Base-by-base conservation (phyloP, 768 basidiomycete genomes). In the Candolleomyces efflorescens region DNA sequence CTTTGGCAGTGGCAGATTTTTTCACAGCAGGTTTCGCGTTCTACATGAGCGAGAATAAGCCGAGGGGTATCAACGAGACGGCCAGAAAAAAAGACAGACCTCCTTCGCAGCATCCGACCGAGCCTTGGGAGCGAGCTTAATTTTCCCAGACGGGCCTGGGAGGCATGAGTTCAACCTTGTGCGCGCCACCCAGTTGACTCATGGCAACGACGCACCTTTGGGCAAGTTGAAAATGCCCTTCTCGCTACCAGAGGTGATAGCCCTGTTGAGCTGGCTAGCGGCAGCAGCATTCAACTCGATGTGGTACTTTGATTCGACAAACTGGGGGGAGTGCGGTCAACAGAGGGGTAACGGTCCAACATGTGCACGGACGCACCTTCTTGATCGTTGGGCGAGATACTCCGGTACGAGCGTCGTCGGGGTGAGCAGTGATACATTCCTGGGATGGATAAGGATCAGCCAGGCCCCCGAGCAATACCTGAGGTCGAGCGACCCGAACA, bases 301-400 rank as follows among this genome's bases (percentile, higher is more conserved):
- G 67, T 85, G 84, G 78, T 93, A 96, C 67, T 83, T 89, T 62
- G 82, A 78, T 74, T 92, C 90, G 57, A 95, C 85, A 71, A 93
- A 81, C 92, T 94, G 59, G 54, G 45, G 58, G 55, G 56, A 60
- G 60, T 59, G 56, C 60, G 58, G 59, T 53, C 39, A 56, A 54
- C 57, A 45, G 50, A 58, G 54, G 20, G 54, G 57, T 51, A 56
- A 51, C 51, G 55, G n/a, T 49, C 56, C 56, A 57, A 60, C 49
- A 10, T 56, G 58, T 38, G 53, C 54, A 53, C 59, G 44, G 59
- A 58, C 69, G 41, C 47, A 82, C 86, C 78, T 75, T 92, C 85
- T 96, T 96, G 77, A 95, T 89, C 26, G 75, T 81, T 15, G 85
- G 81, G 57, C 94, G 82, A 43, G 91, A 93, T 61, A 93, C 92